These are phyloP conservation scores for Porphyrellus cyaneotinctus DNA, from an alignment of 768 basidiomycete species.

Conservation along the genomic window DNA sequence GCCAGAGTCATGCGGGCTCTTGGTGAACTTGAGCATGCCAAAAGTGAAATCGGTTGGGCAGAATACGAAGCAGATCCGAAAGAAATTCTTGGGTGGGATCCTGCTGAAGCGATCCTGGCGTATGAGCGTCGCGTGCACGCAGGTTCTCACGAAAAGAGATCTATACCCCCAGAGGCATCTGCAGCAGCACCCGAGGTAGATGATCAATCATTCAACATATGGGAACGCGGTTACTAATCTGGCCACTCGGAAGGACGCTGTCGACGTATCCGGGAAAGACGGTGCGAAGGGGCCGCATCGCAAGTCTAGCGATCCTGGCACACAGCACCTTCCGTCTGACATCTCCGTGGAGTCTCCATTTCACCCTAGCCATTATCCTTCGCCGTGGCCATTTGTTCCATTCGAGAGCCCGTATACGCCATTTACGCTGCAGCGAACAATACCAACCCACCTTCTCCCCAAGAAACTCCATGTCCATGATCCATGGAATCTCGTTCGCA, in stretches of 20 bases:
- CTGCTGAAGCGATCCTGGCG: conserved; percentile 11
- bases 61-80: conserved; percentile 16
- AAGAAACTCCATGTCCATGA: conserved; percentile 43
- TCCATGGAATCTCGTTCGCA: conserved; percentile 31
- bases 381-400: conserved; percentile 39
- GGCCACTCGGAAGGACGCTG: neutral
- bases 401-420: conserved; percentile 29
- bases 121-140: conserved; percentile 8
- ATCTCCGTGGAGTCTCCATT: conserved; percentile 21
- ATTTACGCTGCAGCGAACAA: conserved; percentile 24
- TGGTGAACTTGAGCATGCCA: conserved; percentile 19
- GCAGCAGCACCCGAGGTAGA: neutral
- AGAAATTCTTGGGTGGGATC: conserved; percentile 16
- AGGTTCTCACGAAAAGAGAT: neutral
- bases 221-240: neutral
- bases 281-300: neutral
- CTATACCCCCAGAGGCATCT: neutral
- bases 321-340: neutral
- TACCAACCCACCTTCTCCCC: conserved; percentile 37
- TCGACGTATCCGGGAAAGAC: neutral
- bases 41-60: conserved; percentile 19
- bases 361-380: conserved; percentile 33
- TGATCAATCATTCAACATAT: neutral
- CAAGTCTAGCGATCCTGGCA: too few relatives aligned
- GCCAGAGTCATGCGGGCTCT: conserved; percentile 11